phyloP scores from a whole-genome alignment of 2,329 filamentous ascomycete species.

The Fusarium sp. region DNA sequence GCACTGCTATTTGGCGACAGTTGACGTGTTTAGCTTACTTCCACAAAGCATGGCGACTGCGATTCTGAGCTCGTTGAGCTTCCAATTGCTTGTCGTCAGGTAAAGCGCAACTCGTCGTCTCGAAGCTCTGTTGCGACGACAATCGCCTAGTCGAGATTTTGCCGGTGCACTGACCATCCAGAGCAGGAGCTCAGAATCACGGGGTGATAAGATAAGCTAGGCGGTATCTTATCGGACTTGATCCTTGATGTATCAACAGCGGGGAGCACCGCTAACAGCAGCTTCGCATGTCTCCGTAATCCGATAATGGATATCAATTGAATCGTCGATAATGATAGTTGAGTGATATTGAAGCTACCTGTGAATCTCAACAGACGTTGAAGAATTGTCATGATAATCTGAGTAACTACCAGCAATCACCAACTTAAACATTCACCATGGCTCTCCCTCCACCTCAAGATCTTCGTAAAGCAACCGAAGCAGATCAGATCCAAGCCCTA shows the following conservation, averaged over 20 bases:
- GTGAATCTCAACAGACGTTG: neutral
- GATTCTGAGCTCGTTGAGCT: conserved; percentile 47
- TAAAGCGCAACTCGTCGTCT: conserved; percentile 45
- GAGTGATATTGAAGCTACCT: neutral
- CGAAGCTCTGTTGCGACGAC: conserved; percentile 48
- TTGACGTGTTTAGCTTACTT: conserved; percentile 55
- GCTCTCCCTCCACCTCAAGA: conserved; percentile 70
- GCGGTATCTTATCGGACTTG: conserved; percentile 36
- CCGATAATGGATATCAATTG: conserved; percentile 27
- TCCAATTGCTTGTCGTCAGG: conserved; percentile 51
- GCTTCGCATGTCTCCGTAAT: conserved; percentile 47
- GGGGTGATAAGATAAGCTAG: conserved; percentile 50
- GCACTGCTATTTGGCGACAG: conserved; percentile 2
- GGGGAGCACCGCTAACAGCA: conserved; percentile 44
- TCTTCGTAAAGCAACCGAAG: conserved; percentile 69
- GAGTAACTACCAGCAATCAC: neutral
- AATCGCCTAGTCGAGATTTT: conserved; percentile 52
- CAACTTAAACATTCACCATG: conserved; percentile 38
- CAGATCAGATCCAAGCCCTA: conserved; percentile 71
- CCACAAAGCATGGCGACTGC: conserved; percentile 63
- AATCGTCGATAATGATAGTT: neutral
- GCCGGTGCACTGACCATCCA: conserved; percentile 51
- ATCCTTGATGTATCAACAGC: conserved; percentile 21
- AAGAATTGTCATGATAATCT: conserved; percentile 3
- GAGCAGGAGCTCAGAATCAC: conserved; percentile 45